A percentile compares a stretch with the other conserved stretches of the same genome.
Conservation (phyloP, 2,329 filamentous ascomycete species). For the Penicillium sp. region DNA sequence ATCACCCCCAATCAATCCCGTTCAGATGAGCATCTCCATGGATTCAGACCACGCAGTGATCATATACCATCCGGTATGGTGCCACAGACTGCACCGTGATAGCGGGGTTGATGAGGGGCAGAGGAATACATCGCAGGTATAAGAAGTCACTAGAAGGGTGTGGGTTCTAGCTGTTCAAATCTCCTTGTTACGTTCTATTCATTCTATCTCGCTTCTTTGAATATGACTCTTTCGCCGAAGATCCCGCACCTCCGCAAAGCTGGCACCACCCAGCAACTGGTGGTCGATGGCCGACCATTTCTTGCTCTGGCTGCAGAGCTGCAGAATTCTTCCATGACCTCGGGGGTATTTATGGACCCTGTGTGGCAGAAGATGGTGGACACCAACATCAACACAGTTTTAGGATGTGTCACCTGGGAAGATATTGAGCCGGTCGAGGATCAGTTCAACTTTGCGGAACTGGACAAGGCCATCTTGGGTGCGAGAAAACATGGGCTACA, state of each 20-base stretch:
- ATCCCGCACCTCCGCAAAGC: constrained; percentile 19
- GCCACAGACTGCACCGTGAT: background rate
- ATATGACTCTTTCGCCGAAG: constrained; percentile 6
- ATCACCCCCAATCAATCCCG: background rate
- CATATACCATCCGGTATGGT: background rate
- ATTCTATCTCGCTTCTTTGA: background rate
- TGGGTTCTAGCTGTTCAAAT: background rate
- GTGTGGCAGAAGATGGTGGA: constrained; percentile 49
- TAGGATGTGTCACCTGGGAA: constrained; percentile 54
- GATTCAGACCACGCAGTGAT: background rate
- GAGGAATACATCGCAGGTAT: background rate
- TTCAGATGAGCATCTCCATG: background rate
- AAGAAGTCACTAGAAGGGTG: background rate
- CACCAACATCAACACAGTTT: constrained; percentile 50
- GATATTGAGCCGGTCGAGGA: constrained; percentile 52
- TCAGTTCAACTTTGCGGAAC: constrained; percentile 47
- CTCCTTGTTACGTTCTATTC: too few species aligned
- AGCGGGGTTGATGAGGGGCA: constrained; percentile 6
- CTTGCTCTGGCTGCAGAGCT: constrained; percentile 52
- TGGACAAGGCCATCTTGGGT: constrained; percentile 46
- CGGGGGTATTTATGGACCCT: constrained; percentile 49
- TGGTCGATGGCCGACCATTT: constrained; percentile 51
- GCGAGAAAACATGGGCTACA: constrained; percentile 44
- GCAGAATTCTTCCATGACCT: constrained; percentile 54
- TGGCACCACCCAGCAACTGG: constrained; percentile 38